phyloP scores from a whole-genome alignment of 1,284 basidiomycete species.

The Melampsora americana region DNA sequence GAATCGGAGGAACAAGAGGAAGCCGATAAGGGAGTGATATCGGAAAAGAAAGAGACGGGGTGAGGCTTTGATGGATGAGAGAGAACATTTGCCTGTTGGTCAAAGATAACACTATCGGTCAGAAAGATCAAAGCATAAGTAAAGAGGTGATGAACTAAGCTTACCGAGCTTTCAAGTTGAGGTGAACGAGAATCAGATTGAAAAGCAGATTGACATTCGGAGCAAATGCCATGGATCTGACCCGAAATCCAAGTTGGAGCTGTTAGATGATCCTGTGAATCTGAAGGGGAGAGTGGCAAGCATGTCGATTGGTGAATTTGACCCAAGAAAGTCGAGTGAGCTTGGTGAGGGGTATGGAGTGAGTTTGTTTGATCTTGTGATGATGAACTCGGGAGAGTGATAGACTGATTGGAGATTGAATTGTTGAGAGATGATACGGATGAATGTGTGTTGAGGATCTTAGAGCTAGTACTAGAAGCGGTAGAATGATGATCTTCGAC shows the following conservation, averaged over 20 bases:
- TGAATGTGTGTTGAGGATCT: background rate
- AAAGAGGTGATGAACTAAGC: too few species aligned
- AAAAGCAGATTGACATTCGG: background rate
- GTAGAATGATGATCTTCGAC: background rate
- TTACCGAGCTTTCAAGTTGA: too few species aligned
- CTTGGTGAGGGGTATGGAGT: background rate
- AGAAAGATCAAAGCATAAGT: too few species aligned
- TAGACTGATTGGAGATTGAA: background rate
- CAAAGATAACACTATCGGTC: background rate
- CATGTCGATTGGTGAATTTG: background rate
- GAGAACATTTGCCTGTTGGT: background rate
- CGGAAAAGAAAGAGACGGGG: background rate
- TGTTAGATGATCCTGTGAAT: background rate
- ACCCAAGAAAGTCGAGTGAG: background rate
- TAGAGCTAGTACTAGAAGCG: background rate
- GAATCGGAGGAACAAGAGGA: background rate
- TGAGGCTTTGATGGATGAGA: background rate
- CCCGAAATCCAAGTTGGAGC: background rate
- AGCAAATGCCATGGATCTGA: background rate
- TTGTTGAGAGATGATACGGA: background rate
- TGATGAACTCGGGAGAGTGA: background rate
- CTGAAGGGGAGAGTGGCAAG: background rate
- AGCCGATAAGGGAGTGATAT: background rate
- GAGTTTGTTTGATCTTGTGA: too few species aligned
- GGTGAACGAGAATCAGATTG: too few species aligned